Percentiles rank a stretch among this genome's conserved stretches.
These are phyloP conservation scores for Hsuehochloa calcarea DNA, from an alignment of 176 grass and related monocot genomes.

Conservation along the genomic window DNA sequence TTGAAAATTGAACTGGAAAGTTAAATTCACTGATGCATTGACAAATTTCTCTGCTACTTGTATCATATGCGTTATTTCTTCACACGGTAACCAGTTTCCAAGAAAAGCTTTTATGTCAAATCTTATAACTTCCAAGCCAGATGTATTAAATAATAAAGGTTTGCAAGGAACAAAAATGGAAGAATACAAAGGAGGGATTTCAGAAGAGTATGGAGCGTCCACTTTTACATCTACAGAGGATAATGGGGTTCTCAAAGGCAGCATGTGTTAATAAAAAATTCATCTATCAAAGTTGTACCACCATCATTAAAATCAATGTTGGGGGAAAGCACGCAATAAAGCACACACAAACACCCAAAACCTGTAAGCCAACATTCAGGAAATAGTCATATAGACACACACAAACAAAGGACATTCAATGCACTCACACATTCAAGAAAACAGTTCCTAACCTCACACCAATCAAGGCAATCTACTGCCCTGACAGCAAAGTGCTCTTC, in stretches of 20 bases:
- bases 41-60: too few species aligned
- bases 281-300: background rate
- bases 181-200: background rate
- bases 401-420: background rate
- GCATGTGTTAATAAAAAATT: background rate
- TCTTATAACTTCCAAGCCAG: too few species aligned
- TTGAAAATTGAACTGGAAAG: background rate
- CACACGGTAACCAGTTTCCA: background rate
- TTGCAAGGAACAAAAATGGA: background rate
- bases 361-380: too few species aligned
- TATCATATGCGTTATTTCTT: too few species aligned
- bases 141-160: background rate
- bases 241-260: background rate
- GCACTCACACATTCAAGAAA: background rate
- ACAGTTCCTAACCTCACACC: conserved; percentile 56
- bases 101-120: background rate
- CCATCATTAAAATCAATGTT: background rate
- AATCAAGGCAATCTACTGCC: conserved; percentile 85
- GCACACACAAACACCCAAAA: background rate
- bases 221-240: background rate
- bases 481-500: conserved; percentile 48
- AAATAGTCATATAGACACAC: too few species aligned
- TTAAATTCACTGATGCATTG: background rate
- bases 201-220: background rate
- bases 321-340: too few species aligned